Conservation (phyloP, 805 yeast species). For the Candida methanosorbosa region DNA sequence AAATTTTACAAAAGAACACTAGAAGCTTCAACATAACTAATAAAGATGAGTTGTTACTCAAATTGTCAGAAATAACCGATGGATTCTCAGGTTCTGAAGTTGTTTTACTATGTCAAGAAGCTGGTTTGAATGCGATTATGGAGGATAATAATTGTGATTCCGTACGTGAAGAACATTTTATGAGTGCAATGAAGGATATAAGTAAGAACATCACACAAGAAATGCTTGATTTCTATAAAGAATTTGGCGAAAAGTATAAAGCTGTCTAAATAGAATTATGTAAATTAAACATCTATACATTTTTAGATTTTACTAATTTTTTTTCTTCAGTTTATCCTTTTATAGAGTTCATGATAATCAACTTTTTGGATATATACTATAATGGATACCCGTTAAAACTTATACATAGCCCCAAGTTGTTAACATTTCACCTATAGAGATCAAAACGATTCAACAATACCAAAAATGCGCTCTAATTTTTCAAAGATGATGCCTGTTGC, state of each 20-base stretch:
- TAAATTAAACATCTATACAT: too few relatives aligned
- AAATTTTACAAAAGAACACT: constrained; percentile 67
- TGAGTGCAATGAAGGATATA: constrained; percentile 56
- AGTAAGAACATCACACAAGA: constrained; percentile 77
- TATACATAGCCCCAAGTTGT: too few relatives aligned
- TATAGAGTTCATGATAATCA: too few relatives aligned
- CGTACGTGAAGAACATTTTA: constrained; percentile 63
- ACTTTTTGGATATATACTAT: too few relatives aligned
- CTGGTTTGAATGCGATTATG: constrained; percentile 91
- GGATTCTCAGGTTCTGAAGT: constrained; percentile 91
- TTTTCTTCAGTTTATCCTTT: too few relatives aligned
- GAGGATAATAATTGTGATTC: constrained; percentile 47
- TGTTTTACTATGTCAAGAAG: constrained; percentile 86
- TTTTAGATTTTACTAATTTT: too few relatives aligned
- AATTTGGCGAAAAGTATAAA: constrained; percentile 33
- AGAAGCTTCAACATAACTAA: constrained; percentile 47
- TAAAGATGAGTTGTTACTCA: constrained; percentile 33
- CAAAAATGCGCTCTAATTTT: constrained; percentile 5
- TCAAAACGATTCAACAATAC: too few relatives aligned
- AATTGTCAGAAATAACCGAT: constrained; percentile 48
- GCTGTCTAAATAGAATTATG: constrained; percentile 11
- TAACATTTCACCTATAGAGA: too few relatives aligned
- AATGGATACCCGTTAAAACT: too few relatives aligned
- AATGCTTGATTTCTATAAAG: constrained; percentile 69
- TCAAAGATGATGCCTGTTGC: constrained; percentile 16